Evolutionary conservation across 768 basidiomycete genomes (phyloP), one percentile per base, ranked within the genome.

Genomic region (Trametes cubensis): DNA sequence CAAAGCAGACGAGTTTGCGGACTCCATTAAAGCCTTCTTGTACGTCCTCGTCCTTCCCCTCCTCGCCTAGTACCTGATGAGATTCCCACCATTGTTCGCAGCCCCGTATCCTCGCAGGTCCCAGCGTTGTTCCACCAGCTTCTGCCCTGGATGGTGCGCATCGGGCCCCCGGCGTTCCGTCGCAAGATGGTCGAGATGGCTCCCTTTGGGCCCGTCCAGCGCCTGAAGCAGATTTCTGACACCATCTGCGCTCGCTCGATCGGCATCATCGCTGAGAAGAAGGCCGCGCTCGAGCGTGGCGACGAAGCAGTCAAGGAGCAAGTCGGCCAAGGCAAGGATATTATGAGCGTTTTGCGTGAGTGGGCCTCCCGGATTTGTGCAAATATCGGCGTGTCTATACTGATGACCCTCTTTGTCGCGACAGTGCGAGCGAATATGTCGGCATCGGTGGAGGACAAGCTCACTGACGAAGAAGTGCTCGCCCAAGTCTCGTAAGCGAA

Each of bases 311-410:
- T 64, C 15, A 45, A 47, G 48, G 10, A 51, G 5, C 58, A 60
- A 26, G 55, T 67, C 5, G 67, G 51, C 13, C 61, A 61, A 15
- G 66, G 68, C 14, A 67, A 67, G 38, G 68, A 70, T 28, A 58
- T 69, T 14, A 64, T 69, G 54, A 69, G 62, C 45, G 55, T 69
- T 1, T 60, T 67, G 5, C 39, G 64, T 65, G 42, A 10, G 62
- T 60, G 4, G 11, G 1, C 28, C 34, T 25, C n/a, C 28, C 25
- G 25, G 30, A 5, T 47, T 25, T 34, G 49, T n/a, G 5, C 28
- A 14, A 15, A 39, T 15, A 13, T 4, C 15, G 13, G 20, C 13
- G n/a, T 25, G n/a, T 25, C 6, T 30, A n/a, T 1, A 38, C 3
- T 41, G 13, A 28, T 11, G 34, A 6, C 2, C 10, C 6, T 6